Evolutionary conservation across 2,329 filamentous ascomycete genomes (phyloP).

Genomic region (Pseudopyricularia cyperi): DNA sequence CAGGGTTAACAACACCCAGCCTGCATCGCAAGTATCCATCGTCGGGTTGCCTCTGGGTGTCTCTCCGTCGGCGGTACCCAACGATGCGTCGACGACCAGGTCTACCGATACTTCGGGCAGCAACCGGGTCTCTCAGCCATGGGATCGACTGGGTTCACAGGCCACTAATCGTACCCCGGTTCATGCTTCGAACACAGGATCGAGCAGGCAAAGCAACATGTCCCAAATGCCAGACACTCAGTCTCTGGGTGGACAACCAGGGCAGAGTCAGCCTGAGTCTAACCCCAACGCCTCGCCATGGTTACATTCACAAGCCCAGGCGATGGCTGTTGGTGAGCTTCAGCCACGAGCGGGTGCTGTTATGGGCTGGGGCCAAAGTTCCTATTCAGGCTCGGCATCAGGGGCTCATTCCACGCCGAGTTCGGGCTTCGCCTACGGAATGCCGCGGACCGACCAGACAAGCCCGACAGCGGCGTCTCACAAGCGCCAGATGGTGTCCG

Average conservation of each 20-base stretch:
- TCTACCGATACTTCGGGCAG: constrained; percentile 55
- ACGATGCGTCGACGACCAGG: constrained; percentile 91
- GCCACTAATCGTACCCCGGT: constrained; percentile 48
- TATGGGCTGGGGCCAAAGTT: constrained; percentile 6
- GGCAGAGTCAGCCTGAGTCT: constrained; percentile 29
- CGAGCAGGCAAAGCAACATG: constrained; percentile 9
- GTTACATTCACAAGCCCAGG: constrained; percentile 45
- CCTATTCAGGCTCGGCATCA: constrained; percentile 9
- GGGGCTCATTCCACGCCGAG: constrained; percentile 13
- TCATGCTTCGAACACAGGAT: neutral
- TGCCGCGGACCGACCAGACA: constrained; percentile 3
- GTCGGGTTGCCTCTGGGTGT: constrained; percentile 44
- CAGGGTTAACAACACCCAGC: constrained; percentile 3
- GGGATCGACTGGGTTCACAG: constrained; percentile 54
- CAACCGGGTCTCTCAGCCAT: constrained; percentile 32
- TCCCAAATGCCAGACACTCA: constrained; percentile 43
- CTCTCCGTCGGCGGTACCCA: constrained; percentile 48
- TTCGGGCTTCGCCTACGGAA: neutral
- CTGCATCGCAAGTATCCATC: constrained; percentile 49
- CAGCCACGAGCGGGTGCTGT: constrained; percentile 7
- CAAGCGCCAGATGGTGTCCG: neutral
- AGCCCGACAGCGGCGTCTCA: constrained; percentile 16
- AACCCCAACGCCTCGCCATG: constrained; percentile 40
- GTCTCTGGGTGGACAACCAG: constrained; percentile 14
- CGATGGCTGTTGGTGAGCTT: constrained; percentile 24